A percentile compares a stretch with the other conserved stretches of the same genome.
These are phyloP conservation scores for Pterocarpus macrocarpus DNA, from an alignment of 306 rosid genomes.

Conservation along the genomic window DNA sequence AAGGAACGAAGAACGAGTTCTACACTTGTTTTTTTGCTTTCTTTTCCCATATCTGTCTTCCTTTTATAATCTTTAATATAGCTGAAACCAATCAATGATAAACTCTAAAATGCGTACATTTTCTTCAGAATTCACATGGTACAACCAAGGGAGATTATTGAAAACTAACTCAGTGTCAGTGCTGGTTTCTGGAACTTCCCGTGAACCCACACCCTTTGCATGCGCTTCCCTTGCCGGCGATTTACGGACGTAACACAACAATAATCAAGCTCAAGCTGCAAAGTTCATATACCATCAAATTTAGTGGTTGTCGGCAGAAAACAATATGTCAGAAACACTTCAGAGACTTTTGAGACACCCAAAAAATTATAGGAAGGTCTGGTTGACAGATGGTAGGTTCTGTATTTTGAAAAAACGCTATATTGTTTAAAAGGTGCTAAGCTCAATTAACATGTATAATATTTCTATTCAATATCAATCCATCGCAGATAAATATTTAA, in stretches of 20 bases:
- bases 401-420: slow-evolving; percentile 18
- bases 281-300: slow-evolving; percentile 39
- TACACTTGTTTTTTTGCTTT: neutral
- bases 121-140: slow-evolving; percentile 9
- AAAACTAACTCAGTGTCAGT: slow-evolving; percentile 43
- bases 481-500: neutral
- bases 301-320: slow-evolving; percentile 13
- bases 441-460: neutral
- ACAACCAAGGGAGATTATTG: slow-evolving; percentile 23
- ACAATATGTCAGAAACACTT: slow-evolving; percentile 32
- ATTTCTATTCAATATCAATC: no score
- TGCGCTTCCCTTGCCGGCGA: slow-evolving; percentile 79
- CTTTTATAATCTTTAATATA: neutral
- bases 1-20: neutral
- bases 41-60: neutral
- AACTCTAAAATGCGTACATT: neutral
- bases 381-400: slow-evolving; percentile 13
- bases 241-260: slow-evolving; percentile 88
- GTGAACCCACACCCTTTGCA: slow-evolving; percentile 96
- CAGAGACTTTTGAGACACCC: slow-evolving; percentile 33
- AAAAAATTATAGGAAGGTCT: slow-evolving; percentile 28
- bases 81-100: slow-evolving; percentile 13
- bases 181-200: slow-evolving; percentile 90
- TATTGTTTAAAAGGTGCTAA: slow-evolving; percentile 3
- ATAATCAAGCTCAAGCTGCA: slow-evolving; percentile 89